These are phyloP conservation scores for Alnus glutinosa DNA, from an alignment of 306 rosid species.

Conservation along the genomic window DNA sequence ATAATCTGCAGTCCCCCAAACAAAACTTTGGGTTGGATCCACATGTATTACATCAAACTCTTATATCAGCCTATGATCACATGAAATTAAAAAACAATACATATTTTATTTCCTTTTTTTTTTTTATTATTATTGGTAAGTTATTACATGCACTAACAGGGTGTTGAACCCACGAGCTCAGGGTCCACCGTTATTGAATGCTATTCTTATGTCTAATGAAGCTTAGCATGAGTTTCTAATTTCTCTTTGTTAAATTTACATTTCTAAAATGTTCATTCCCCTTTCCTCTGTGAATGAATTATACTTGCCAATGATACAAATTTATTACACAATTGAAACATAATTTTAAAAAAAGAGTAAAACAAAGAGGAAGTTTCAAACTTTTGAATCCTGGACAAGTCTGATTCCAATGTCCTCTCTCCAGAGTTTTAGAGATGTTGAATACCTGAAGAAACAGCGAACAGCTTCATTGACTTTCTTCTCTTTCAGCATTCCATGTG, in stretches of 20 bases:
- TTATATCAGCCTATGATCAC: no score
- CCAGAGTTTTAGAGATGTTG: neutral
- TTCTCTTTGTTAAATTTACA: neutral
- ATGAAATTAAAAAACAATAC: no score
- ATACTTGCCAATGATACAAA: neutral
- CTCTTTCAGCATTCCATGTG: slow-evolving; percentile 67
- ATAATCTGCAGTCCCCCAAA: neutral
- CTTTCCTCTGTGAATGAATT: neutral
- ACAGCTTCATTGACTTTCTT: slow-evolving; percentile 77
- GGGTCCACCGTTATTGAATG: neutral
- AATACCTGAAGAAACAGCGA: slow-evolving; percentile 88
- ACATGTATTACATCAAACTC: no score
- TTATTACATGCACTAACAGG: neutral
- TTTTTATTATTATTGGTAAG: neutral
- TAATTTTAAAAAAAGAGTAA: neutral
- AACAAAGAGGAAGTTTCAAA: neutral
- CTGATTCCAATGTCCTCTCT: neutral
- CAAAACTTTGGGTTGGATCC: no score
- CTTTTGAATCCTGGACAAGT: neutral
- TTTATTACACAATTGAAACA: neutral
- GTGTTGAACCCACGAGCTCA: neutral
- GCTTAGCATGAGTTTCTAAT: no score
- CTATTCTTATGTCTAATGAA: no score
- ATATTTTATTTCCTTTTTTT: neutral
- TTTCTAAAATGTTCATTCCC: neutral